Conservation (phyloP, 805 yeast species). For the Saccharomycopsis synnaedendra region DNA sequence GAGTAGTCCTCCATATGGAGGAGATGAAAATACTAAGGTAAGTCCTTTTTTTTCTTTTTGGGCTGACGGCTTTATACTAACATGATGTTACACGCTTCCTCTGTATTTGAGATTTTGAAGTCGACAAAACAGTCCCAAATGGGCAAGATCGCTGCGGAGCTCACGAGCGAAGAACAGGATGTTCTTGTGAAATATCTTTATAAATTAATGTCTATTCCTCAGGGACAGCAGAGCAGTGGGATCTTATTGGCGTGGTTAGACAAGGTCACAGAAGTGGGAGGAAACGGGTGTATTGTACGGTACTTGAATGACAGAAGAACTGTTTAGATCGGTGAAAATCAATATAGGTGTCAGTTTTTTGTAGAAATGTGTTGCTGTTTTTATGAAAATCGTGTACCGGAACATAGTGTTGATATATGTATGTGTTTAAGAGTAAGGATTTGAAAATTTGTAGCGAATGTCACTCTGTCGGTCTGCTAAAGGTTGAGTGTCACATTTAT, state of each 20-base stretch:
- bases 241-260: constrained; percentile 85
- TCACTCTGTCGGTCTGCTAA: no score
- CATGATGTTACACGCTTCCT: constrained; percentile 27
- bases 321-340: constrained; percentile 28
- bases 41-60: constrained; percentile 5
- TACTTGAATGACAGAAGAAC: constrained; percentile 79
- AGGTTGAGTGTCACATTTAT: no score
- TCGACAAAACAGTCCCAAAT: constrained; percentile 62
- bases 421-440: not conserved
- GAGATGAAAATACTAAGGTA: constrained; percentile 44
- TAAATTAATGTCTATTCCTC: constrained; percentile 68
- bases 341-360: not conserved
- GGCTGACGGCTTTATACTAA: not conserved
- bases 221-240: constrained; percentile 82
- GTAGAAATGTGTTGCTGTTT: no score
- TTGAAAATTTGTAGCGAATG: not conserved
- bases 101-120: constrained; percentile 62
- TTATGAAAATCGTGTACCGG: no score
- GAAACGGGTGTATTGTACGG: constrained; percentile 82
- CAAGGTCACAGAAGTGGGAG: constrained; percentile 71
- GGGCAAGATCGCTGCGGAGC: constrained; percentile 41
- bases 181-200: constrained; percentile 75
- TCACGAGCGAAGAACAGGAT: constrained; percentile 59
- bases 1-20: constrained; percentile 75
- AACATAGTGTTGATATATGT: not conserved